A percentile compares a stretch with the other conserved stretches of the same genome.
Conservation (phyloP, 1,284 basidiomycete species). For the Marasmius sp. region DNA sequence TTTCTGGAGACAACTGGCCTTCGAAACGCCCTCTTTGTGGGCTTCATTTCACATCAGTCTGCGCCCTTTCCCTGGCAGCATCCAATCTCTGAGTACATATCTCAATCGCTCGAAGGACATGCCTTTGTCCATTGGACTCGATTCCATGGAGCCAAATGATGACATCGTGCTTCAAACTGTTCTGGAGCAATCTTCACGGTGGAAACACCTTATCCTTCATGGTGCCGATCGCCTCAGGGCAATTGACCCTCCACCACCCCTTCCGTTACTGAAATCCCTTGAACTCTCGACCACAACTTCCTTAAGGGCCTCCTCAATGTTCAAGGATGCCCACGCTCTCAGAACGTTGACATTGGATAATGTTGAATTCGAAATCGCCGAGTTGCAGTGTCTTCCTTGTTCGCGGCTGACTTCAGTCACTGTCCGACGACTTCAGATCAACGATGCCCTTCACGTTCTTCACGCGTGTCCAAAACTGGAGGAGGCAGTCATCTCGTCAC, state of each 20-base stretch:
- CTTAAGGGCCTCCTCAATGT: neutral
- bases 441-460: neutral
- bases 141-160: neutral
- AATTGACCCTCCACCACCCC: neutral
- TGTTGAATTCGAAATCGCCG: neutral
- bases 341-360: neutral
- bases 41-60: neutral
- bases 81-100: constrained; percentile 1
- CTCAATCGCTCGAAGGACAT: neutral
- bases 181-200: neutral
- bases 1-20: constrained; percentile 1
- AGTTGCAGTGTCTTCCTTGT: neutral
- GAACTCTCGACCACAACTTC: neutral
- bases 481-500: neutral
- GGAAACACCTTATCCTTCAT: neutral
- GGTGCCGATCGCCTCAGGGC: neutral
- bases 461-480: neutral
- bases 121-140: neutral
- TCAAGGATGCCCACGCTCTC: neutral
- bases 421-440: neutral
- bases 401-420: constrained; percentile 1
- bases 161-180: neutral
- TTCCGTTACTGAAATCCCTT: neutral
- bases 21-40: constrained; percentile 1
- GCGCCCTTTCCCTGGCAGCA: neutral